phyloP scores from a whole-genome alignment of 345 rosid species.

The Linum lewisii region DNA sequence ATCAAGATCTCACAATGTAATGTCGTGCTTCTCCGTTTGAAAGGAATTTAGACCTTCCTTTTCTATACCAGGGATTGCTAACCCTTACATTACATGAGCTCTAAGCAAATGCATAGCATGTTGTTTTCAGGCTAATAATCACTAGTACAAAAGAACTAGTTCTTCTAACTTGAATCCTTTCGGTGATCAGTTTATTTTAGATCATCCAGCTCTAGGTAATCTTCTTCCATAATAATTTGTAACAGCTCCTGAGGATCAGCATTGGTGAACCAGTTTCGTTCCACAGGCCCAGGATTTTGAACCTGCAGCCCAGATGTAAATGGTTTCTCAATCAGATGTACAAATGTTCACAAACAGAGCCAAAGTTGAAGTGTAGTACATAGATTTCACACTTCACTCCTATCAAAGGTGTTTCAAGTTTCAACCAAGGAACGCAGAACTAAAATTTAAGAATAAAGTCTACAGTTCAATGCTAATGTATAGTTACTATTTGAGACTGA shows the following conservation, averaged over 20 bases:
- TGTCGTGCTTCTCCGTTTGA: too few relatives aligned
- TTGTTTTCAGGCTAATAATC: not conserved
- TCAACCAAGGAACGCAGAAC: not conserved
- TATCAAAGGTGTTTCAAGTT: not conserved
- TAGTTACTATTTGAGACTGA: too few relatives aligned
- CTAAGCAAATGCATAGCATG: not conserved
- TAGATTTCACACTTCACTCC: not conserved
- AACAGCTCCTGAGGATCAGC: slow-evolving; percentile 9
- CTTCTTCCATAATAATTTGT: slow-evolving; percentile 23
- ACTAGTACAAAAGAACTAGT: not conserved
- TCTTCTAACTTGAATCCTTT: not conserved
- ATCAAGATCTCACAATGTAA: too few relatives aligned
- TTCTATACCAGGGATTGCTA: too few relatives aligned
- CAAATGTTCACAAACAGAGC: not conserved
- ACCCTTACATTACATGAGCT: too few relatives aligned
- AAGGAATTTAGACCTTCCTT: too few relatives aligned
- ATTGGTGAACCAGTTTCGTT: slow-evolving; percentile 10
- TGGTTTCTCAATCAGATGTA: not conserved
- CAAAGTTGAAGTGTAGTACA: not conserved
- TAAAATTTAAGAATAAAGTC: not conserved
- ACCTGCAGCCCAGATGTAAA: slow-evolving; percentile 22
- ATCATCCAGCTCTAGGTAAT: slow-evolving; percentile 41
- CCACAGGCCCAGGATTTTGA: slow-evolving; percentile 15
- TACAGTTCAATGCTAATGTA: not conserved
- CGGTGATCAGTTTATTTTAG: slow-evolving; percentile 17